Evolutionary conservation across 202 grass and related monocot genomes (phyloP).

Genomic region (Alloteropsis angusta): DNA sequence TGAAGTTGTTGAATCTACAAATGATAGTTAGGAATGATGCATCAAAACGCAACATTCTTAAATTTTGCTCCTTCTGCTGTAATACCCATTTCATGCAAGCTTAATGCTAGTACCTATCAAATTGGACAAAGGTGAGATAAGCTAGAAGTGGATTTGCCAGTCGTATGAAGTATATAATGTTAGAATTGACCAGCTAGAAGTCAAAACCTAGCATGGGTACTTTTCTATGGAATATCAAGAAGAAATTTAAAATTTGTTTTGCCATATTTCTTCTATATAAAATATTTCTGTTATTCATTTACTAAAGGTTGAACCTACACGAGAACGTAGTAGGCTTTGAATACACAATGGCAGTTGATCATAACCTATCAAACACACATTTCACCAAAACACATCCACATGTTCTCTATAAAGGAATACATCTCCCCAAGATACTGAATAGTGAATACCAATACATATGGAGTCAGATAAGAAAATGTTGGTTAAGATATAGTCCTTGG

Average conservation of each 20-base stretch:
- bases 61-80: neutral
- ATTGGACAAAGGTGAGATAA: slow-evolving; percentile 16
- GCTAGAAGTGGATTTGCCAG: neutral
- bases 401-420: neutral
- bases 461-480: neutral
- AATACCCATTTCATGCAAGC: slow-evolving; percentile 1
- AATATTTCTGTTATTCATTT: neutral
- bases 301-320: neutral
- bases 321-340: neutral
- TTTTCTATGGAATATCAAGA: neutral
- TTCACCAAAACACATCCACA: neutral
- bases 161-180: neutral
- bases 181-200: neutral
- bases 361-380: neutral
- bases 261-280: neutral
- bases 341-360: neutral
- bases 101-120: neutral
- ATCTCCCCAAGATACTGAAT: neutral
- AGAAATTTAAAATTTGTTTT: neutral
- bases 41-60: neutral
- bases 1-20: neutral
- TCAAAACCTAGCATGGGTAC: neutral
- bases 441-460: neutral
- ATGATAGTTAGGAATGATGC: neutral
- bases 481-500: neutral